phyloP scores from a whole-genome alignment of 805 yeast genomes.

The Priceomyces haplophilus region DNA sequence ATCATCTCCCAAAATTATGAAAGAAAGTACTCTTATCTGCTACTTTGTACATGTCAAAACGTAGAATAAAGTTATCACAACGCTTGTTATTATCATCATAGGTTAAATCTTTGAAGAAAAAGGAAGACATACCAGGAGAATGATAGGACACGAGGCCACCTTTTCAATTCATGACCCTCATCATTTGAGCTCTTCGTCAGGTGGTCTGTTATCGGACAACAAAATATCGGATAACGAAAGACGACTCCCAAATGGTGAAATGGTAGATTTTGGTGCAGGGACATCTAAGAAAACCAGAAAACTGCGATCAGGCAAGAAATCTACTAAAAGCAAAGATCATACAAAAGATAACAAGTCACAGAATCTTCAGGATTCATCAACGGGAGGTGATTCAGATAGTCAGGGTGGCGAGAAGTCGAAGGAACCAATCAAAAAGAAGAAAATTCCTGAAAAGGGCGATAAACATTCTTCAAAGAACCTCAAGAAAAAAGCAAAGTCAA shows the following conservation, averaged over 20 bases:
- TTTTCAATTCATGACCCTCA: constrained; percentile 19
- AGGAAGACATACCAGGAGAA: constrained; percentile 7
- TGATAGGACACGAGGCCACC: constrained; percentile 38
- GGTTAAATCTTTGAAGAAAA: background rate
- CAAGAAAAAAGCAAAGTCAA: constrained; percentile 6
- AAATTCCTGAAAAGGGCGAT: constrained; percentile 5
- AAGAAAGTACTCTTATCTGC: background rate
- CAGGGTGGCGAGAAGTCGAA: background rate
- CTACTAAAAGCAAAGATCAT: constrained; percentile 4
- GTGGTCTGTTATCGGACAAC: background rate
- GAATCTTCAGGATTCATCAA: background rate
- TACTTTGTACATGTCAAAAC: constrained; percentile 5
- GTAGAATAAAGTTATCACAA: constrained; percentile 4
- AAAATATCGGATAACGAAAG: constrained; percentile 14
- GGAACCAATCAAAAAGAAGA: constrained; percentile 1
- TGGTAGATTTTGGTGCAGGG: constrained; percentile 28
- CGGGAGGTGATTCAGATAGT: background rate
- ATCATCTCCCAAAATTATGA: background rate
- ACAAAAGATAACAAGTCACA: constrained; percentile 1
- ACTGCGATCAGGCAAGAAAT: constrained; percentile 3
- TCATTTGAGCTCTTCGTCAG: constrained; percentile 5
- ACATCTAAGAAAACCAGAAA: constrained; percentile 8
- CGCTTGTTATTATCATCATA: too few species aligned
- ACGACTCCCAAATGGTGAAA: constrained; percentile 27
- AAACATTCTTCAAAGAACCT: background rate